Percentiles rank a stretch among this genome's conserved stretches.
These are phyloP conservation scores for Dalbergia cultrata DNA, from an alignment of 306 rosid genomes.

Conservation along the genomic window DNA sequence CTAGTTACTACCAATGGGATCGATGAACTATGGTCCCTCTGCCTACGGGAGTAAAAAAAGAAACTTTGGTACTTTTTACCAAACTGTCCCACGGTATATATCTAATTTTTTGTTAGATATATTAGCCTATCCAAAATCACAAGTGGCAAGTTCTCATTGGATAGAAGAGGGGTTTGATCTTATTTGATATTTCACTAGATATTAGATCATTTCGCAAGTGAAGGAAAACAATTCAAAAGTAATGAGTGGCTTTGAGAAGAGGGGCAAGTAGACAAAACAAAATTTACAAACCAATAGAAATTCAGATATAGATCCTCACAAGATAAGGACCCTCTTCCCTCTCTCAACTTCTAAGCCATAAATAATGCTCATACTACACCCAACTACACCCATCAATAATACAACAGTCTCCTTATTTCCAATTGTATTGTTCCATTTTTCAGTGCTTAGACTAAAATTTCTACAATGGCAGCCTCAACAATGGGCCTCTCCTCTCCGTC, in stretches of 20 bases:
- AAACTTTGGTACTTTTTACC: no score
- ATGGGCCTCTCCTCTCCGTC: constrained; percentile 43
- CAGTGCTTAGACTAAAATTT: not conserved
- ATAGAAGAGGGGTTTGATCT: not conserved
- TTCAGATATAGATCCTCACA: constrained; percentile 3
- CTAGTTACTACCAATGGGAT: no score
- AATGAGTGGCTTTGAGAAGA: not conserved
- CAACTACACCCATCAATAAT: not conserved
- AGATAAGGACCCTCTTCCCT: not conserved
- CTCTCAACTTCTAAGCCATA: not conserved
- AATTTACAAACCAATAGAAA: constrained; percentile 29
- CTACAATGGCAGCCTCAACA: constrained; percentile 43
- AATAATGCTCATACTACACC: not conserved
- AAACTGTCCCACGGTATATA: no score
- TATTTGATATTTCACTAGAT: constrained; percentile 9
- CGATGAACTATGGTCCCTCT: no score
- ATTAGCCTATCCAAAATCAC: constrained; percentile 28
- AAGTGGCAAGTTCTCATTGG: constrained; percentile 29
- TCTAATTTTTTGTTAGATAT: no score
- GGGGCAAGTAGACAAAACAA: not conserved
- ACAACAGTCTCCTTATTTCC: constrained; percentile 6
- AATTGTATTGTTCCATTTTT: not conserved
- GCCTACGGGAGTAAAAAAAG: no score
- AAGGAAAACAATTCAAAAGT: not conserved
- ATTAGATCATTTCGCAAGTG: not conserved